phyloP scores from a whole-genome alignment of 805 yeast genomes.

The Metschnikowia cerradonensis region DNA sequence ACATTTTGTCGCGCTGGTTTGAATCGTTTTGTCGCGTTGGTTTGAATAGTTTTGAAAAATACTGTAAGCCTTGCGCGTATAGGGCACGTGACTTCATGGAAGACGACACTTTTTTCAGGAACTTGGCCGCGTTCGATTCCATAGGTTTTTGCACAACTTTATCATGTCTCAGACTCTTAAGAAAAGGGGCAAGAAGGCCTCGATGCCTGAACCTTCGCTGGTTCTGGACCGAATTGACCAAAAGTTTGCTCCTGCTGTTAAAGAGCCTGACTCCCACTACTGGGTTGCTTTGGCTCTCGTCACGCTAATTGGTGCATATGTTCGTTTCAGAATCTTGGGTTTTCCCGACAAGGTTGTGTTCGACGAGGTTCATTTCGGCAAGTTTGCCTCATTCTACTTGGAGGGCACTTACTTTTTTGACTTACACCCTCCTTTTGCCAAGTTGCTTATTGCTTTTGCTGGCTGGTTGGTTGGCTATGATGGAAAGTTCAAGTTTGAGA shows the following conservation, averaged over 20 bases:
- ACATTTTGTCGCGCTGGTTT: too few relatives aligned
- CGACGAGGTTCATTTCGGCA: conserved; percentile 86
- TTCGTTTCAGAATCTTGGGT: conserved; percentile 60
- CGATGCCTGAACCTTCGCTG: conserved; percentile 8
- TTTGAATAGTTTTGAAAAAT: too few relatives aligned
- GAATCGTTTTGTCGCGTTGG: too few relatives aligned
- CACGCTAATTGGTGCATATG: conserved; percentile 41
- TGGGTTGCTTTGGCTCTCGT: conserved; percentile 34
- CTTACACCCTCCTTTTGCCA: conserved; percentile 97
- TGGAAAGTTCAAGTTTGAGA: conserved; percentile 89
- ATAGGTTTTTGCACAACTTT: background rate
- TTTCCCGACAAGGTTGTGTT: conserved; percentile 74
- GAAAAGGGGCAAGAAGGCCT: conserved; percentile 26
- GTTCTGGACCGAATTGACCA: conserved; percentile 2
- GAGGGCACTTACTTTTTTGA: conserved; percentile 93
- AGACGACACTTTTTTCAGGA: background rate
- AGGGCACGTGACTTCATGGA: background rate
- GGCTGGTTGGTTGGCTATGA: conserved; percentile 88
- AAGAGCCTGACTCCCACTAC: conserved; percentile 30
- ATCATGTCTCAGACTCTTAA: conserved; percentile 27
- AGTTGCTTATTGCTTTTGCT: conserved; percentile 81
- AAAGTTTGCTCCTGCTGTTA: background rate
- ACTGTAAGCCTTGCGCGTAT: background rate
- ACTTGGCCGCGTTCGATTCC: background rate
- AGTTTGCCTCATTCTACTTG: conserved; percentile 78